These are phyloP conservation scores for Globisporangium perplexum DNA, from an alignment of 352 stramenopile genomes.

Conservation along the genomic window DNA sequence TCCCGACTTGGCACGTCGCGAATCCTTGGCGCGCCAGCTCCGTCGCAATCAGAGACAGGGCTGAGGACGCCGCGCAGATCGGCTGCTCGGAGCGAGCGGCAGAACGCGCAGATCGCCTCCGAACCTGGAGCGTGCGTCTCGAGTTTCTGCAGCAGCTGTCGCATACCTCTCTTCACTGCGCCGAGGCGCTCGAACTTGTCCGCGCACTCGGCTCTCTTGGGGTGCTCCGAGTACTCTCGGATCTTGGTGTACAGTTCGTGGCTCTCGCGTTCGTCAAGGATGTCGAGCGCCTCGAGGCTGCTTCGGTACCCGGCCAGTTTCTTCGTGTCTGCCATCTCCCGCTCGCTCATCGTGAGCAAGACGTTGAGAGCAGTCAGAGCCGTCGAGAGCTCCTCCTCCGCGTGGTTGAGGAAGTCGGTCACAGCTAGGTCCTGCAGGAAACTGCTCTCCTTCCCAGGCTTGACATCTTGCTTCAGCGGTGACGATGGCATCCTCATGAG, in stretches of 20 bases:
- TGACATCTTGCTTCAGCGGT: constrained; percentile 1
- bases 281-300: constrained; percentile 62
- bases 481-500: neutral
- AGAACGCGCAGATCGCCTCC: constrained; percentile 42
- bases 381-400: constrained; percentile 73
- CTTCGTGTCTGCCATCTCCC: constrained; percentile 33
- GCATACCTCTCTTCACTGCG: constrained; percentile 51
- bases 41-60: neutral
- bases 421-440: constrained; percentile 68
- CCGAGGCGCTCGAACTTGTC: constrained; percentile 44
- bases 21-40: neutral
- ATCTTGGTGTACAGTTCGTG: constrained; percentile 35
- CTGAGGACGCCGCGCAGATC: constrained; percentile 28
- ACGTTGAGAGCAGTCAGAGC: constrained; percentile 72
- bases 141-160: constrained; percentile 50
- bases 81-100: constrained; percentile 29
- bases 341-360: constrained; percentile 66
- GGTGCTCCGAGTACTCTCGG: constrained; percentile 17
- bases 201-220: constrained; percentile 25
- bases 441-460: constrained; percentile 27
- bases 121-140: constrained; percentile 42
- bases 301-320: constrained; percentile 59
- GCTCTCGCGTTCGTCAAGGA: constrained; percentile 61
- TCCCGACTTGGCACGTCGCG: neutral
- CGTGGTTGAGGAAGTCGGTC: constrained; percentile 62